These are phyloP conservation scores for Euphrasia arctica DNA, from an alignment of 305 asterid species.

Conservation along the genomic window DNA sequence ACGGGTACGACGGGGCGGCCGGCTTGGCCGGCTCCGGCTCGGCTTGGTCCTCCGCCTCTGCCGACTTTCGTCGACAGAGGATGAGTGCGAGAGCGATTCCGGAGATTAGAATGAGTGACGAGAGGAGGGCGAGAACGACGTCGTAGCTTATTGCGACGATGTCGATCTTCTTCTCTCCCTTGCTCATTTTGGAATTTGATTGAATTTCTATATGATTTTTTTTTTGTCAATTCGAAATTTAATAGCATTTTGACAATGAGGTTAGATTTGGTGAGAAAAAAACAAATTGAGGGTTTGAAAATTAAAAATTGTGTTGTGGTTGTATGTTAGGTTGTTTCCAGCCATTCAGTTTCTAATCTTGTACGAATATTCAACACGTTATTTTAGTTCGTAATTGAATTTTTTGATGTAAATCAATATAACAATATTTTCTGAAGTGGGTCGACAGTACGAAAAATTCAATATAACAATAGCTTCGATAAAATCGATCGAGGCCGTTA, in stretches of 20 bases:
- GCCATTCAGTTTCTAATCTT: slow-evolving; percentile 23
- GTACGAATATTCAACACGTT: too few species aligned
- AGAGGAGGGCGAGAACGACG: slow-evolving; percentile 35
- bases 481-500: too few species aligned
- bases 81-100: slow-evolving; percentile 29
- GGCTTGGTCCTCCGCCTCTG: not conserved
- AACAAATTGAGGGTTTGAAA: slow-evolving; percentile 22
- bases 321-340: slow-evolving; percentile 47
- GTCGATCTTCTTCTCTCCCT: slow-evolving; percentile 26
- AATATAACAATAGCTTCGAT: too few species aligned
- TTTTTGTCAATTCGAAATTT: too few species aligned
- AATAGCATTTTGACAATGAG: slow-evolving; percentile 32
- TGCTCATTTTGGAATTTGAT: slow-evolving; percentile 26
- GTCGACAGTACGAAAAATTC: too few species aligned
- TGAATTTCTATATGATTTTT: too few species aligned
- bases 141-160: slow-evolving; percentile 29
- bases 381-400: too few species aligned
- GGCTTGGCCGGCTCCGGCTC: slow-evolving; percentile 31
- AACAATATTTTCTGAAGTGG: too few species aligned
- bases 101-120: slow-evolving; percentile 32
- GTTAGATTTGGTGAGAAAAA: slow-evolving; percentile 31
- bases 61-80: slow-evolving; percentile 47
- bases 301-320: slow-evolving; percentile 1
- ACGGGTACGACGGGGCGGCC: slow-evolving; percentile 39
- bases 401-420: too few species aligned